Conservation (phyloP, 768 basidiomycete species). For the Symmetrospora coprosmae region DNA sequence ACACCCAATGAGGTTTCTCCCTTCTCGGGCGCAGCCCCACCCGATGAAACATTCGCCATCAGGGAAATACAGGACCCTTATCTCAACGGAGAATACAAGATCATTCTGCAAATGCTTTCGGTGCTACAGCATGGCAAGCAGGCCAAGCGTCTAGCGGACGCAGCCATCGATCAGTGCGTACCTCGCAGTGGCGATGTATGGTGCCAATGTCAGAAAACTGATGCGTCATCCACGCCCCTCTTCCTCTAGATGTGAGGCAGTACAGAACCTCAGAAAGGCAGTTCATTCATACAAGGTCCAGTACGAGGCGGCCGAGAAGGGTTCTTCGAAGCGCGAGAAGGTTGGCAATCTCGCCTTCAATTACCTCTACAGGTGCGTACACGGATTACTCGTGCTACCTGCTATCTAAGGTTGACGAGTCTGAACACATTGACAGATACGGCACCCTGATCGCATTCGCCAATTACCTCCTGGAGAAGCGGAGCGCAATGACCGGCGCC, state of each 20-base stretch:
- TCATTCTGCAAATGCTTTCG: slow-evolving; percentile 66
- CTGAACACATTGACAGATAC: slow-evolving; percentile 40
- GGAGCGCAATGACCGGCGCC: neutral
- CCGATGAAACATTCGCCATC: slow-evolving; percentile 23
- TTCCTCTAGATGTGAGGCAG: slow-evolving; percentile 36
- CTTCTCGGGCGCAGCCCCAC: neutral
- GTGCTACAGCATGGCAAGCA: slow-evolving; percentile 43
- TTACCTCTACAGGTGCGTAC: slow-evolving; percentile 51
- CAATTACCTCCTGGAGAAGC: slow-evolving; percentile 59
- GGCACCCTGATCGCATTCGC: slow-evolving; percentile 85
- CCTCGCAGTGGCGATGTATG: too few species aligned
- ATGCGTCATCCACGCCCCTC: neutral
- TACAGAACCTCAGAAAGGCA: slow-evolving; percentile 89
- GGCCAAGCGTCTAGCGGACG: slow-evolving; percentile 78
- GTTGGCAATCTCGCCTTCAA: slow-evolving; percentile 65
- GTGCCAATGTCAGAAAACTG: too few species aligned
- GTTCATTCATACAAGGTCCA: slow-evolving; percentile 71
- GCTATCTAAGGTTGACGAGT: neutral
- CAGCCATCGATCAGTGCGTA: slow-evolving; percentile 69
- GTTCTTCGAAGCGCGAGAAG: slow-evolving; percentile 60
- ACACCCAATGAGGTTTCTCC: slow-evolving; percentile 27
- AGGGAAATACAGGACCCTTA: slow-evolving; percentile 26
- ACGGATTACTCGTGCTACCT: neutral
- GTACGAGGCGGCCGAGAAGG: slow-evolving; percentile 64
- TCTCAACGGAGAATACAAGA: slow-evolving; percentile 75